phyloP scores from a whole-genome alignment of 202 grass and related monocot species.

The Cymbopogon flexuosus region DNA sequence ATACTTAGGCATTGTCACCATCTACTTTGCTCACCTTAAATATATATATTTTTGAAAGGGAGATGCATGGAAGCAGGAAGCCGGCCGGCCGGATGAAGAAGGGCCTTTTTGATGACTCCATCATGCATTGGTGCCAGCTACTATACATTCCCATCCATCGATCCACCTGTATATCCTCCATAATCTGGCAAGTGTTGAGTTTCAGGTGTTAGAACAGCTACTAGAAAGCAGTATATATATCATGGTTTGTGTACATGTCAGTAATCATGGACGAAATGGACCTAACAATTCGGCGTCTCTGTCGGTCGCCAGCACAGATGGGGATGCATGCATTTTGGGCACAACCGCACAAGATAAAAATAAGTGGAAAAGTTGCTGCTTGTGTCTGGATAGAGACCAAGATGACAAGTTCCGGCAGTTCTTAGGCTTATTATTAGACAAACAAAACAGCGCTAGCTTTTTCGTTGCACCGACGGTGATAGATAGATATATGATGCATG shows the following conservation, averaged over 20 bases:
- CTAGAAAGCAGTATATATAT: constrained; percentile 28
- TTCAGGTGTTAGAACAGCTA: constrained; percentile 40
- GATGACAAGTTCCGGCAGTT: constrained; percentile 25
- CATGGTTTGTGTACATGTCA: constrained; percentile 29
- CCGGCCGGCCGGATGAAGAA: constrained; percentile 9
- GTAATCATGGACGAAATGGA: constrained; percentile 44
- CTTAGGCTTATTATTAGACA: constrained; percentile 9
- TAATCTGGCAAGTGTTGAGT: neutral
- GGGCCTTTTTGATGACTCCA: constrained; percentile 27
- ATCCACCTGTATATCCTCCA: neutral
- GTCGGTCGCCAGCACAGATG: constrained; percentile 18
- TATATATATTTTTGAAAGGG: constrained; percentile 22
- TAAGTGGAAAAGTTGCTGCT: constrained; percentile 7
- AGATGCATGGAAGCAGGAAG: neutral
- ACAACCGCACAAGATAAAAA: constrained; percentile 5
- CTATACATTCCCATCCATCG: constrained; percentile 10
- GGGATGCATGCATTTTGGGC: constrained; percentile 2
- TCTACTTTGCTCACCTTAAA: constrained; percentile 29
- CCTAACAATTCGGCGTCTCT: constrained; percentile 43
- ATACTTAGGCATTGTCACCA: constrained; percentile 27
- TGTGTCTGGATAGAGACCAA: constrained; percentile 42
- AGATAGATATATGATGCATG: constrained; percentile 8
- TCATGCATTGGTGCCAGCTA: constrained; percentile 25
- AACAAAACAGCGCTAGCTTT: neutral
- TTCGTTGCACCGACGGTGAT: constrained; percentile 47